Base-by-base conservation (phyloP, 2,329 filamentous ascomycete genomes). In the Phialophora expanda region DNA sequence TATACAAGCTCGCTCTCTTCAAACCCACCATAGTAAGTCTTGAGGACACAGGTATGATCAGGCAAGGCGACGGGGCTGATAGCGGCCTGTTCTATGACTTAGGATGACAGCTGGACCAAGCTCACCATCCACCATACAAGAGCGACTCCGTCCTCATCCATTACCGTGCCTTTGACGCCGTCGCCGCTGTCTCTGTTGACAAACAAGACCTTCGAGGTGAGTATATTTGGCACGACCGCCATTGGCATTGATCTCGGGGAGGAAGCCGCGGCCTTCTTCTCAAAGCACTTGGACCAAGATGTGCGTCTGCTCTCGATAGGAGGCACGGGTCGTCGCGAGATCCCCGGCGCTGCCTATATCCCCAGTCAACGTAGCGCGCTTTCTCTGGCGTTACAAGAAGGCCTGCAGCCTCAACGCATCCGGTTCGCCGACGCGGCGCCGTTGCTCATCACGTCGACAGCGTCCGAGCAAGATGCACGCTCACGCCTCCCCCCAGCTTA, bases 341-440 rank as follows among this genome's bases (percentile, higher is more conserved):
- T 71, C 54, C 69, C 69, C 17, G 69, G 69, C n/a, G 68, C 69
- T 30, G 69, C 69, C 41, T 71, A 71, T 59, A 58, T 71, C 50
- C 67, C 67, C 54, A 71, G 61, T 55, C 66, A 70, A 59, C 62
- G 58, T 12, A 67, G 68, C 62, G 68, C 69, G 14, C 64, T 70
- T 12, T 69, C 69, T 50, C 57, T 71, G 28, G 69, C 69, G 4
- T 30, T 69, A 22, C 53, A 64, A 56, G 69, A 71, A 28, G 69
- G 69, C 30, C 61, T 71, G 5, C 69, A 69, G 41, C 69, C 69
- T 32, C 69, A 71, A 54, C 67, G 69, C 20, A 71, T 71, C 38
- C 69, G 69, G 4, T 71, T 71, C 62, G 69, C 69, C 26, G 69
- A 71, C 64, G 69, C 69, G 17, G 69, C 69, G 3, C 69, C 69